Conservation (phyloP, 139 green algal species). For the Micractinium conductrix region DNA sequence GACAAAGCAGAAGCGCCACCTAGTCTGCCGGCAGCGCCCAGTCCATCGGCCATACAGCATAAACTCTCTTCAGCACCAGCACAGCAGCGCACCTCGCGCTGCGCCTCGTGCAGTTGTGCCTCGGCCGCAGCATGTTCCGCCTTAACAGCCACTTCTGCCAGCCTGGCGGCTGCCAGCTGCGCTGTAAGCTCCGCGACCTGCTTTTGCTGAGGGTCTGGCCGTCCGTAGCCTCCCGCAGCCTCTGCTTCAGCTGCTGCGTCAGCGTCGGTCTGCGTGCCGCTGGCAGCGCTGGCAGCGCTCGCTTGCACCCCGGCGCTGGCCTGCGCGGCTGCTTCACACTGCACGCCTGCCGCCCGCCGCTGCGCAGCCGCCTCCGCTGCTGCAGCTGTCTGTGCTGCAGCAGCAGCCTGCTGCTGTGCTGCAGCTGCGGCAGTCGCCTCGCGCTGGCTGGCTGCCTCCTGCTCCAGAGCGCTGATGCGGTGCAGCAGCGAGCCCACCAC, state of each 20-base stretch:
- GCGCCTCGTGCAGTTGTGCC: constrained; percentile 1
- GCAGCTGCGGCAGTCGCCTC: background rate
- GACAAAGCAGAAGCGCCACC: background rate
- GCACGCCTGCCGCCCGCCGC: background rate
- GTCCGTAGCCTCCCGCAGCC: background rate
- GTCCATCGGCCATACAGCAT: background rate
- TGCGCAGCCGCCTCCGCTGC: too few relatives aligned
- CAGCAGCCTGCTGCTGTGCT: background rate
- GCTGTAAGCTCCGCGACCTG: constrained; percentile 69
- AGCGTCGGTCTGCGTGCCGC: constrained; percentile 4
- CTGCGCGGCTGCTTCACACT: background rate
- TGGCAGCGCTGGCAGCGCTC: background rate
- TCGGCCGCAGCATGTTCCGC: constrained; percentile 2
- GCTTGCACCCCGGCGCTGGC: too few relatives aligned
- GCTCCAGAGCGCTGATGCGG: background rate
- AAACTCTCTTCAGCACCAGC: background rate
- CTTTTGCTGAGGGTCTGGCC: constrained; percentile 42
- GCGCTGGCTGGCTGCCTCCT: background rate
- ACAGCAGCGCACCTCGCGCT: constrained; percentile 17
- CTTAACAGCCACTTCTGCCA: constrained; percentile 15
- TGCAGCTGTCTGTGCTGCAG: background rate
- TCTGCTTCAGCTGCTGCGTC: background rate
- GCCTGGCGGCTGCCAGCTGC: constrained; percentile 59
- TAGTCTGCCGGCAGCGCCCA: too few relatives aligned
- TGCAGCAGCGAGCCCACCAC: background rate